Evolutionary conservation across 2,329 filamentous ascomycete species (phyloP), one percentile per base, ranked within the genome.

Genomic region (Microsporum ferrugineum): DNA sequence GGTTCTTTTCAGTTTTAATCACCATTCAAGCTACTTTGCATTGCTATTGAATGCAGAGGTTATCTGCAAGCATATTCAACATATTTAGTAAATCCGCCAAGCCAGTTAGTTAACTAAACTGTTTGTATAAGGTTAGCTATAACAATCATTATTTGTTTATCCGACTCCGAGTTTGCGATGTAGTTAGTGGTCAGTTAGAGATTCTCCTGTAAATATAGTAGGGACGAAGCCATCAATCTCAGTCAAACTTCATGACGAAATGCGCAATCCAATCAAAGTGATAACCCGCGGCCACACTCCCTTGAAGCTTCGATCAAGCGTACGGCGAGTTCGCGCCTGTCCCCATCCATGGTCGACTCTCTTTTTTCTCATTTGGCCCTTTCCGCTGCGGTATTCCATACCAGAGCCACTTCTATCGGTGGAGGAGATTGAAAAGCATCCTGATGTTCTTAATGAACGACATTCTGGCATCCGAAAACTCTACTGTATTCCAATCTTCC

Each of bases 391-490:
- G 7, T 17, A 45, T 17, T 55, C 41, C 23, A 17, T 59, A 56
- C 57, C 56, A 55, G 7, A 29, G 53, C 57, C 60, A 36, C 56
- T 62, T 62, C 60, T 62, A 33, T 62, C 60, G 23, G 57, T 62
- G 38, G 60, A 59, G 59, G 38, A 41, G 8, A 41, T 41, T 14
- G 10, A 41, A 41, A 10, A 41, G 5, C 38, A 5, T 10, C 38
- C 38, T n/a, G 38, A 41, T 14, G 5, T 41, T 3, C 10, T 41
- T 41, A 14, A 41, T 41, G 38, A 41, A 41, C 38, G 38, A 14
- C 38, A 41, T 10, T 14, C 38, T 41, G 38, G 38, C 10, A 41
- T 41, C 5, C 8, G 38, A 14, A 41, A 41, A 41, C 38, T 41
- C n/a, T 14, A 41, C 38, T 41, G 38, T 14, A 38, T 38, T 12